Base-by-base conservation (phyloP, 257 asterid species). In the Handroanthus guayacan region DNA sequence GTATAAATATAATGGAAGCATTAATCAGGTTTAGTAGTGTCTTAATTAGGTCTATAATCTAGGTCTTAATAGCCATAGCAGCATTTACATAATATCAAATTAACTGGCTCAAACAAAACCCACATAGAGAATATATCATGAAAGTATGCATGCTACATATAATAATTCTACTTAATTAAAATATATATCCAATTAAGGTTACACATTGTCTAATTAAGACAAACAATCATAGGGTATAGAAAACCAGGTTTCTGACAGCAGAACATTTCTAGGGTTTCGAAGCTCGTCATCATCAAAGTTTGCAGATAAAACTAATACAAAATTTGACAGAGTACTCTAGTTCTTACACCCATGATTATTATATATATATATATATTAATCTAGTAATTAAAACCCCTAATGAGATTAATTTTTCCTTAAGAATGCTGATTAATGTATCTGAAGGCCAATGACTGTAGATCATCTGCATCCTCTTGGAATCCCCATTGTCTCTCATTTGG, bases 361-460 rank as follows among this genome's bases (percentile, higher is more conserved):
- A 43, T 41, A 10, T 25, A 25, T 25, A 25, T 25, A 25, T 67
- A 43, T 41, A 10, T 52, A 61, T 43, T 17, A n/a, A 43, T 71
- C 25, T 54, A 37, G 1, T 68, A 31, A n/a, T 51, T 51, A 51
- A 54, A 62, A 74, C 37, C 78, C 82, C 83, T 74, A 71, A 67
- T 45, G 9, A 50, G 38, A 43, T n/a, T 43, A 43, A 65, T 38
- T 1, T 34, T 11, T 9, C 39, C 67, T 14, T 60, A 77, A 63
- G 75, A 82, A 76, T 83, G 71, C 18, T 84, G 89, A n/a, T 77
- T 80, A 69, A 86, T 72, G 18, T 80, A 89, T 89, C 96, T 77
- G 82, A 92, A 89, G 52, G 97, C 89, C 63, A 84, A 78, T 9
- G 96, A 85, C 67, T 84, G 92, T 31, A 92, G 96, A 31, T 91